These are phyloP conservation scores for Kurtzmaniella quercitrusa DNA, from an alignment of 1,139 yeast species.

Conservation along the genomic window DNA sequence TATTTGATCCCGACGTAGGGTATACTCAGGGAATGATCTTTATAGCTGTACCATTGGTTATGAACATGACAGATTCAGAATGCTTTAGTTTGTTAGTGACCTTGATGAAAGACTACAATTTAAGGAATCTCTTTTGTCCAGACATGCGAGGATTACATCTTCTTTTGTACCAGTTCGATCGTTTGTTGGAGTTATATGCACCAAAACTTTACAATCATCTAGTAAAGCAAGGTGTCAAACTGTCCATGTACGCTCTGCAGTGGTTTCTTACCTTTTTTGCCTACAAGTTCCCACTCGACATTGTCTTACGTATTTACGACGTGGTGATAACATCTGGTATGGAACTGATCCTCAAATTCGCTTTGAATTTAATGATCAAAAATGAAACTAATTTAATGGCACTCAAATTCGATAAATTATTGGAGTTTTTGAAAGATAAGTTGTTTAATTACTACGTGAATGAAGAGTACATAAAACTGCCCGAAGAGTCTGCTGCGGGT, in stretches of 20 bases:
- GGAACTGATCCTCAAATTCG: constrained; percentile 78
- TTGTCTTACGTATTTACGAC: constrained; percentile 81
- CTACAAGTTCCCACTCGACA: constrained; percentile 82
- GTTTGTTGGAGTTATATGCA: constrained; percentile 64
- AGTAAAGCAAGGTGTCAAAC: constrained; percentile 76
- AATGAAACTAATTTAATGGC: constrained; percentile 58
- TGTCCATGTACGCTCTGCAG: constrained; percentile 93
- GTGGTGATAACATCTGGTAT: constrained; percentile 84
- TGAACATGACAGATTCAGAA: constrained; percentile 80
- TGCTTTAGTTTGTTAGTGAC: constrained; percentile 78
- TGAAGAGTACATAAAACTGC: constrained; percentile 27
- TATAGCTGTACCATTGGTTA: constrained; percentile 75
- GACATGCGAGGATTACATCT: constrained; percentile 93
- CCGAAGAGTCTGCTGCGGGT: constrained; percentile 15
- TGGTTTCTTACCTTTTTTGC: constrained; percentile 96
- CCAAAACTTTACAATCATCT: constrained; percentile 75
- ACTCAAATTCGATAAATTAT: constrained; percentile 68
- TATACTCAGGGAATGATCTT: constrained; percentile 98
- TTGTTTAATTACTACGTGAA: constrained; percentile 68
- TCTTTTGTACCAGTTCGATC: constrained; percentile 82
- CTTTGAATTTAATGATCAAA: constrained; percentile 68
- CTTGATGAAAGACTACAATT: constrained; percentile 78
- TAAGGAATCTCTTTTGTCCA: constrained; percentile 73
- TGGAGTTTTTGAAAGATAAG: constrained; percentile 73
- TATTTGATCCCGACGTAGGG: constrained; percentile 90